Percentiles rank a stretch among this genome's conserved stretches.
These are phyloP conservation scores for Ceratobasidium sp. DNA, from an alignment of 1,284 basidiomycete species.

Conservation along the genomic window DNA sequence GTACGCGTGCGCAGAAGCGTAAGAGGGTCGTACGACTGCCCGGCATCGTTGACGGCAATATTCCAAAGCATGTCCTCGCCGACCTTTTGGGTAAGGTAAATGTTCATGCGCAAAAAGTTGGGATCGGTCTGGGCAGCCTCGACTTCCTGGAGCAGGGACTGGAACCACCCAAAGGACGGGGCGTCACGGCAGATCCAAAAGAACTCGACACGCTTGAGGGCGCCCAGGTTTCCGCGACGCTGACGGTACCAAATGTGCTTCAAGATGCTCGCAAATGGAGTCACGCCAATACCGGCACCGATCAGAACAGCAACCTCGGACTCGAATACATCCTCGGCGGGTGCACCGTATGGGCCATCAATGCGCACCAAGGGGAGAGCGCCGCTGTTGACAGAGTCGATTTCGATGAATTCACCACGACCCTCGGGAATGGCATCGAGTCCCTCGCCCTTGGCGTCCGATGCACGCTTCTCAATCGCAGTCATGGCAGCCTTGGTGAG, in stretches of 20 bases:
- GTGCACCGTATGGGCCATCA: constrained; percentile 87
- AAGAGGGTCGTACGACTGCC: constrained; percentile 80
- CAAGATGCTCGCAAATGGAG: constrained; percentile 88
- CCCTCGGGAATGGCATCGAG: constrained; percentile 48
- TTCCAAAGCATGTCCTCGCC: constrained; percentile 87
- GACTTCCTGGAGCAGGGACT: constrained; percentile 80
- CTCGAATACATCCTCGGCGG: constrained; percentile 87
- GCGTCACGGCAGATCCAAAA: constrained; percentile 90
- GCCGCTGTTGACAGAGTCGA: constrained; percentile 56
- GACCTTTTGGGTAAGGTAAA: constrained; percentile 88
- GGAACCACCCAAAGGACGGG: constrained; percentile 94
- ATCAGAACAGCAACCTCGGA: constrained; percentile 84
- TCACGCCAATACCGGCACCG: constrained; percentile 89
- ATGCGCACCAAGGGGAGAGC: constrained; percentile 74
- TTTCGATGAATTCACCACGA: constrained; percentile 80
- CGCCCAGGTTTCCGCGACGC: constrained; percentile 72
- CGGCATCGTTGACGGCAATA: constrained; percentile 85
- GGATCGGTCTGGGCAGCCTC: constrained; percentile 85
- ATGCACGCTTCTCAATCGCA: constrained; percentile 67
- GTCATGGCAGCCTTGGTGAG: constrained; percentile 78
- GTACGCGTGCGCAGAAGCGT: constrained; percentile 84
- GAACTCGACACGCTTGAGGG: constrained; percentile 84
- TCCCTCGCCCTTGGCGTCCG: constrained; percentile 46
- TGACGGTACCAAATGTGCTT: constrained; percentile 94
- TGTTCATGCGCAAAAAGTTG: constrained; percentile 87